These are phyloP conservation scores for Venturia asperata DNA, from an alignment of 2,329 filamentous ascomycete species.

Conservation along the genomic window DNA sequence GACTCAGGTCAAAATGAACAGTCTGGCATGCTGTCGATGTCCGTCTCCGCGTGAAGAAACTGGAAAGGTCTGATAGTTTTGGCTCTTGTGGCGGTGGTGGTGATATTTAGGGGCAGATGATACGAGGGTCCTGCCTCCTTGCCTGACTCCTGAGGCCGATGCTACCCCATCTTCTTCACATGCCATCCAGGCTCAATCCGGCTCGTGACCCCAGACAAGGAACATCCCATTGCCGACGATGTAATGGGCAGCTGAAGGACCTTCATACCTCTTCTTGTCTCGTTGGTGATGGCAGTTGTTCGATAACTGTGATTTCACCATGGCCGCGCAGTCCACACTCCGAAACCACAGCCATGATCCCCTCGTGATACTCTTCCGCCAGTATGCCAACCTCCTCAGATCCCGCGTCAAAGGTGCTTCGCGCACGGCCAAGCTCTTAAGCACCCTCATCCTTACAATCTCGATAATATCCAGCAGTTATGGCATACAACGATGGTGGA, in stretches of 20 bases:
- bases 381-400: constrained; percentile 44
- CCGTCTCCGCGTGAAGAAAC: background rate
- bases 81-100: background rate
- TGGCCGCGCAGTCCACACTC: constrained; percentile 80
- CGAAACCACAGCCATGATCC: constrained; percentile 38
- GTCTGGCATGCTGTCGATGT: background rate
- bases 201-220: background rate
- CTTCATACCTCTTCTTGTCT: background rate
- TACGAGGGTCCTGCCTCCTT: too few relatives aligned
- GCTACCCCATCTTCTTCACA: constrained; percentile 1
- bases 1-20: too few relatives aligned
- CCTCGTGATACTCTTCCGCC: constrained; percentile 39
- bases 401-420: constrained; percentile 56
- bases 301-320: constrained; percentile 33
- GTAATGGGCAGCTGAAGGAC: background rate
- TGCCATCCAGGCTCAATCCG: background rate
- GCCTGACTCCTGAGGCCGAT: background rate
- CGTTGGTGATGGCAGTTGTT: background rate
- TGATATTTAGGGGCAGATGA: too few relatives aligned
- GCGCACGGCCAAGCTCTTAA: constrained; percentile 63
- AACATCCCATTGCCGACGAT: background rate
- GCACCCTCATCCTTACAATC: constrained; percentile 65
- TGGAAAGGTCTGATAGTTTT: background rate
- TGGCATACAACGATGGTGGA: constrained; percentile 73
- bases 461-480: constrained; percentile 74